Conservation (phyloP, 345 rosid genomes). For the Murraya paniculata region DNA sequence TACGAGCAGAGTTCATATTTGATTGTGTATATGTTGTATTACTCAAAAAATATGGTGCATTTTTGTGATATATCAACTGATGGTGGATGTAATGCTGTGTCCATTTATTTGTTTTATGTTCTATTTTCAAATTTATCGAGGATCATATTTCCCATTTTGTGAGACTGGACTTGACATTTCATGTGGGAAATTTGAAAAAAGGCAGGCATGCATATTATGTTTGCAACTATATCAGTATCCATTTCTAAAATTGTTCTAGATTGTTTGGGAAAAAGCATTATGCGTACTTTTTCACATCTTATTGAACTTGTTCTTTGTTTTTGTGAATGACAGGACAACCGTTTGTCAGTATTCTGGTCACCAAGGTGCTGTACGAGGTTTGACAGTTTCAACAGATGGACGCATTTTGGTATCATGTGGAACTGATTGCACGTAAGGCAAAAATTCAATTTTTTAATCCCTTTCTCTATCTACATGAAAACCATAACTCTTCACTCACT, state of each 20-base stretch:
- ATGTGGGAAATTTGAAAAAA: background rate
- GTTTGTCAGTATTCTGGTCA: constrained; percentile 92
- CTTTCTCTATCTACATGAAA: background rate
- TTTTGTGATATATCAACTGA: background rate
- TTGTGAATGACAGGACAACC: constrained; percentile 54
- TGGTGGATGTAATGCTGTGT: background rate
- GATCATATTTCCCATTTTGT: background rate
- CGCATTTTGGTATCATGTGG: constrained; percentile 78
- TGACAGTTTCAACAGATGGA: constrained; percentile 90
- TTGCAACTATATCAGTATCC: background rate
- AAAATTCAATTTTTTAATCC: background rate
- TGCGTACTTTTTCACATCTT: background rate
- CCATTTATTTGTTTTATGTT: background rate
- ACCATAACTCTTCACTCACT: constrained; percentile 12
- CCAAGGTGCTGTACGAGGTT: constrained; percentile 88
- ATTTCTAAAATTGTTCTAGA: background rate
- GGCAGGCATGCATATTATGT: background rate
- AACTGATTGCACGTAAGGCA: constrained; percentile 80
- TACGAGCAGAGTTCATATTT: too few species aligned
- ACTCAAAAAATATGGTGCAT: background rate
- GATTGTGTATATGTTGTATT: too few species aligned
- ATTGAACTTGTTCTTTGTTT: constrained; percentile 1
- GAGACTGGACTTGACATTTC: background rate
- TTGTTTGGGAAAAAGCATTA: background rate
- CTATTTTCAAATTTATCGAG: background rate